These are phyloP conservation scores for Rhizopogon rudus DNA, from an alignment of 768 basidiomycete genomes.

Conservation along the genomic window DNA sequence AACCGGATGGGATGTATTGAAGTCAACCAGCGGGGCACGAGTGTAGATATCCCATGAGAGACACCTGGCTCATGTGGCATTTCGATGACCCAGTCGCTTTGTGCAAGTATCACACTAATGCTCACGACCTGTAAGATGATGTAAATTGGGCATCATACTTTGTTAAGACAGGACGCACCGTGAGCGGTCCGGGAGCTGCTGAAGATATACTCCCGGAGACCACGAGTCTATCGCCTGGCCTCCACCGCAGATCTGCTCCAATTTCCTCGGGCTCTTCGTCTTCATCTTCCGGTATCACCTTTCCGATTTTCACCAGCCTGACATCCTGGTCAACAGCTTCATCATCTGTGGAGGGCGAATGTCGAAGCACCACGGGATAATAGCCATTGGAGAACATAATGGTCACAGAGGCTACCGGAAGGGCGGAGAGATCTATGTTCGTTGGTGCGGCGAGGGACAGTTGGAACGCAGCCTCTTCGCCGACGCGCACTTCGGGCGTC, in stretches of 20 bases:
- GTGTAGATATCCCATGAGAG: conserved; percentile 26
- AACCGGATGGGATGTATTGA: conserved; percentile 50
- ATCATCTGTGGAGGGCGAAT: conserved; percentile 24
- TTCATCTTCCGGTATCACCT: conserved; percentile 37
- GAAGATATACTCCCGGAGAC: conserved; percentile 58
- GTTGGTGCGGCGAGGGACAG: conserved; percentile 54
- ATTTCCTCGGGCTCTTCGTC: conserved; percentile 16
- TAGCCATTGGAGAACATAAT: conserved; percentile 53
- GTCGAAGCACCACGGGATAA: conserved; percentile 48
- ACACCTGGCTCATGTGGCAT: conserved; percentile 47
- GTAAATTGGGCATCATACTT: conserved; percentile 1
- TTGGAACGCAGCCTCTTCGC: conserved; percentile 69
- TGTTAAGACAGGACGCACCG: conserved; percentile 36
- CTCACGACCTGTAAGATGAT: conserved; percentile 25
- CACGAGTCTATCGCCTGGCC: conserved; percentile 44
- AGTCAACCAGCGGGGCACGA: conserved; percentile 50
- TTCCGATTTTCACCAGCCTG: conserved; percentile 35
- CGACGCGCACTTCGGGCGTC: conserved; percentile 55
- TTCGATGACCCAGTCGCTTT: conserved; percentile 65
- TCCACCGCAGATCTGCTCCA: conserved; percentile 54
- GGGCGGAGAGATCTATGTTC: conserved; percentile 40
- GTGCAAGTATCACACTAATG: conserved; percentile 48
- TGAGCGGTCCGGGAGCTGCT: conserved; percentile 42
- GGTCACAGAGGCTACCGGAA: conserved; percentile 58
- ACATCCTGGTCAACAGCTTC: conserved; percentile 8